Evolutionary conservation across 1,284 basidiomycete genomes (phyloP).

Genomic region (Pseudozyma hubeiensis): DNA sequence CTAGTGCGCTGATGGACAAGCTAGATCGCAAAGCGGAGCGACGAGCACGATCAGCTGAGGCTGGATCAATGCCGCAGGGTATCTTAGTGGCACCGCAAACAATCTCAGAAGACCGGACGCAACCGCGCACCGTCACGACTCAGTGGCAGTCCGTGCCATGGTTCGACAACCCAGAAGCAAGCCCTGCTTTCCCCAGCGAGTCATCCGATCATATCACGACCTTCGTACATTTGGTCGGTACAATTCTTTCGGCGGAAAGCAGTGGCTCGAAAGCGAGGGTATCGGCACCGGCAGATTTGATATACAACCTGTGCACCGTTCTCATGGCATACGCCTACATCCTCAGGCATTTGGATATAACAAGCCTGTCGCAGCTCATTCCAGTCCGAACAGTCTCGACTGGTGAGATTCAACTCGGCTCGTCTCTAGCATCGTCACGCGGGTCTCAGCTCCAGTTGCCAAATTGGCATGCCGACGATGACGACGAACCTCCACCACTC

Average conservation of each 20-base stretch:
- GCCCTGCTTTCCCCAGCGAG: conserved; percentile 1
- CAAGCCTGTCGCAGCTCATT: conserved; percentile 26
- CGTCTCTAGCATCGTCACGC: background rate
- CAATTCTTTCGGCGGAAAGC: conserved; percentile 3
- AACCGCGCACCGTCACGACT: background rate
- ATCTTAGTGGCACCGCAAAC: conserved; percentile 3
- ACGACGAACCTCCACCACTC: conserved; percentile 49
- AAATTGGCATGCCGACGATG: conserved; percentile 4
- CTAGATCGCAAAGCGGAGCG: conserved; percentile 31
- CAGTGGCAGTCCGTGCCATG: conserved; percentile 23
- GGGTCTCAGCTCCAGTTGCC: background rate
- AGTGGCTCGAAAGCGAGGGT: background rate
- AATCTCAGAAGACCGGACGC: background rate
- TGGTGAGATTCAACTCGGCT: too few species aligned
- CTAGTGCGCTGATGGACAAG: conserved; percentile 22
- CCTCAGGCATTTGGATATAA: conserved; percentile 42
- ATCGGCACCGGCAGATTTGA: conserved; percentile 12
- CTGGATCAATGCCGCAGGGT: background rate
- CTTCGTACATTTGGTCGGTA: conserved; percentile 14
- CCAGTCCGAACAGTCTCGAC: too few species aligned
- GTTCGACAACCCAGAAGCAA: conserved; percentile 25
- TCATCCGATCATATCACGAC: background rate
- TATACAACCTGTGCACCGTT: conserved; percentile 46
- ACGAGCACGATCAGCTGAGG: background rate
- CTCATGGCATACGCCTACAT: conserved; percentile 54